Evolutionary conservation across 2,329 filamentous ascomycete genomes (phyloP), one percentile per base, ranked within the genome.

Genomic region (Talaromyces sp.): DNA sequence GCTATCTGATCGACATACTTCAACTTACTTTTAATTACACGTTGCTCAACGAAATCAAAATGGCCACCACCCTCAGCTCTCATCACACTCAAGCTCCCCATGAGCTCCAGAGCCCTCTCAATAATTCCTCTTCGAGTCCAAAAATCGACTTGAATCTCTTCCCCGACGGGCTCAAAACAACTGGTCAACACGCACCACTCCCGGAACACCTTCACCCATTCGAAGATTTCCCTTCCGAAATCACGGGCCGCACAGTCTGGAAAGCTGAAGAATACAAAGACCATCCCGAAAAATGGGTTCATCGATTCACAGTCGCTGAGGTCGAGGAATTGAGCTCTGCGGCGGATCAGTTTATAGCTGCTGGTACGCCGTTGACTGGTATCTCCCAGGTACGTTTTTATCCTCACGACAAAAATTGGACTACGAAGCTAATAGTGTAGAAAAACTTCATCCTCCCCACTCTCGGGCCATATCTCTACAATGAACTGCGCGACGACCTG

Each of bases 201-300:
- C 89, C 89, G 73, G 82, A 87, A 37, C 79, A 83, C 9, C 77
- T 94, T n/a, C 81, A 79, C 58, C 85, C 89, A 0, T 94, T 92
- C 75, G 81, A 84, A 0, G 83, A 84, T 16, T 94, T 93, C 72
- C 91, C 91, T 50, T 85, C 86, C 66, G 78, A 89, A 66, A 92
- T 93, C 74, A 83, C 83, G 0, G 90, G 90, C 11, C 85, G 86
- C 0, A 93, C 90, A 0, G 86, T 91, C 35, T 95, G 91, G 91
- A 82, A 84, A 62, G 83, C 85, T 5, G 84, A 87, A 35, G 88
- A 91, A 37, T 91, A 88, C 72, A 81, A 80, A 62, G 76, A 84
- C 68, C 81, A 84, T 70, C 87, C 89, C 0, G 87, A 90, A 70
- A 84, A 84, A 75, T 94, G 91, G 91, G 88, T 88, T 5, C 90